These are phyloP conservation scores for Scutellaria barbata DNA, from an alignment of 257 asterid species.

Conservation along the genomic window DNA sequence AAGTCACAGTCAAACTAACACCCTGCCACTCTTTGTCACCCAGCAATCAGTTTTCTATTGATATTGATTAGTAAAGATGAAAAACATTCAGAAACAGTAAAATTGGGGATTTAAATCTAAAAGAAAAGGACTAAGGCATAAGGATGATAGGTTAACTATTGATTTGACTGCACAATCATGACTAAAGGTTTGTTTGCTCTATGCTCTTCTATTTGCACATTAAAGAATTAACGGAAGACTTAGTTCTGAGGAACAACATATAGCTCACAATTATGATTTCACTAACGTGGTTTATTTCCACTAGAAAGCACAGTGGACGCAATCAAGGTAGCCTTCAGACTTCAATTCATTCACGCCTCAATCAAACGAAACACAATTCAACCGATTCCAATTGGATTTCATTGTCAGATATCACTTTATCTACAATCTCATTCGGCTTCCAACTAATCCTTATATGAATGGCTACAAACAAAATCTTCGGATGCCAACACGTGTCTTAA, in stretches of 20 bases:
- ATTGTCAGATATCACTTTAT: not conserved
- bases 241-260: not conserved
- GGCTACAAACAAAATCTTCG: not conserved
- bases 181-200: not conserved
- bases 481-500: slow-evolving; percentile 6
- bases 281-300: not conserved
- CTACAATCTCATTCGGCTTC: not conserved
- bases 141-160: not conserved
- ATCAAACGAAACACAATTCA: not conserved
- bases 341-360: not conserved
- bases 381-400: not conserved
- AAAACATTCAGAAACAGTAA: not conserved
- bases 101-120: too few relatives aligned
- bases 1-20: not conserved
- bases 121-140: not conserved
- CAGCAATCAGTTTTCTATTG: not conserved
- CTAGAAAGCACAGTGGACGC: not conserved
- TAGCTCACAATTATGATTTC: not conserved
- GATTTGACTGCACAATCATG: not conserved
- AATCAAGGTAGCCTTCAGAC: slow-evolving; percentile 9
- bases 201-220: slow-evolving; percentile 2
- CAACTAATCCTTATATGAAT: slow-evolving; percentile 4
- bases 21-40: slow-evolving; percentile 7
- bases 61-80: not conserved
- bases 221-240: not conserved